Conservation (phyloP, 1,139 yeast genomes). For the Pichia norvegensis region DNA sequence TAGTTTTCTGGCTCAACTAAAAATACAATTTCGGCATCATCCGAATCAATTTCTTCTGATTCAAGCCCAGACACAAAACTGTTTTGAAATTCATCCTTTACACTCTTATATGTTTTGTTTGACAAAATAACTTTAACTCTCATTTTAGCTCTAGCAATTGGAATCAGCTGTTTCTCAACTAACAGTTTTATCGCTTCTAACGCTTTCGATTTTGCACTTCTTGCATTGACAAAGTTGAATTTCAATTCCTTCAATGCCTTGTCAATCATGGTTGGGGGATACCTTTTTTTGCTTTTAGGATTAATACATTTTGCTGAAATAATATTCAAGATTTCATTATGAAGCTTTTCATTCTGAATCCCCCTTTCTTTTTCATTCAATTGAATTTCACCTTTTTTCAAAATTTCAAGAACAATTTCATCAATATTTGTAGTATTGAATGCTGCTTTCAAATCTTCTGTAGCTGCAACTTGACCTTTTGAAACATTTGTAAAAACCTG, state of each 20-base stretch:
- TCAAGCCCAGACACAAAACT: conserved; percentile 24
- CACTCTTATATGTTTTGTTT: conserved; percentile 30
- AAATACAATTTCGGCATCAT: conserved; percentile 56
- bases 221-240: conserved; percentile 67
- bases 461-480: conserved; percentile 88
- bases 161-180: conserved; percentile 72
- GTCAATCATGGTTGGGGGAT: conserved; percentile 90
- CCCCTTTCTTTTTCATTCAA: conserved; percentile 88
- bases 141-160: conserved; percentile 94
- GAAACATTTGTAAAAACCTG: conserved; percentile 90
- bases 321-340: conserved; percentile 71
- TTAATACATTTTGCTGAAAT: conserved; percentile 88
- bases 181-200: conserved; percentile 80
- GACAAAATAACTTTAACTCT: conserved; percentile 56
- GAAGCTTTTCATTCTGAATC: conserved; percentile 47
- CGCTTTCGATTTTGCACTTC: conserved; percentile 72
- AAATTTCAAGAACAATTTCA: conserved; percentile 66
- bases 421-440: conserved; percentile 76
- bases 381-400: conserved; percentile 89
- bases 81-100: conserved; percentile 14
- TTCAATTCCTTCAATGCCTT: conserved; percentile 77
- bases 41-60: conserved; percentile 25
- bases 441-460: conserved; percentile 67
- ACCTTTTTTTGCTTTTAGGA: conserved; percentile 81
- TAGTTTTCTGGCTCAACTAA: conserved; percentile 86